Base-by-base conservation (phyloP, 345 rosid genomes). In the Clarkia xantiana region DNA sequence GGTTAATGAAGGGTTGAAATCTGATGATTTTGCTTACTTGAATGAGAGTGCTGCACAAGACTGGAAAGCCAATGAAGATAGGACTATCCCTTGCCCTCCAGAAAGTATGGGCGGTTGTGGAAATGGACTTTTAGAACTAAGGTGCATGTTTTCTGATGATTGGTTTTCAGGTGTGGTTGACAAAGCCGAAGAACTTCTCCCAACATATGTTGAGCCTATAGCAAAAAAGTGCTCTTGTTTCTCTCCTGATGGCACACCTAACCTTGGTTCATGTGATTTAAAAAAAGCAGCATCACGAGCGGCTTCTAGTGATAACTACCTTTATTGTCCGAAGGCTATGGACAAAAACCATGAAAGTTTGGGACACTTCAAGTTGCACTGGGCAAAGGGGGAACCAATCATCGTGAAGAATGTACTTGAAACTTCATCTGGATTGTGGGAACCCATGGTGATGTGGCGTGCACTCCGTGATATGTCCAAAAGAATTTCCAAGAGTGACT, bases 361-460 rank as follows among this genome's bases (percentile, higher is more conserved):
- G 40, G 53, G 61, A 50, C 81, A 78, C 64, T 78, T 78, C 70
- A 76, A 73, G 58, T 58, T 49, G 51, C 81, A 78, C 29, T 78
- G 81, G 81, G 68, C 59, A 71, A 66, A 68, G 54, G 85, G 78
- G 20, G 85, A 78, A 63, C 85, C 81, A 40, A 69, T 78, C 41
- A 55, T 78, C 29, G 81, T 72, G 42, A 65, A 67, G 55, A 68
- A 70, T 56, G 75, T 68, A 41, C 75, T 68, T 50, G 76, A 73
- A 40, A 72, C 56, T 10, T 51, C 75, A 11, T 63, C 71, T 42
- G 77, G 85, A 54, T 67, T 78, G 41, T 78, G 85, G 81, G 81
- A 78, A 18, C 85, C 85, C 10, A 70, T 78, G 85, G 85, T 78
- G 50, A 78, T 78, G 79, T 70, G 81, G 79, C 66, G 81, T 58